Percentiles rank a stretch among this genome's conserved stretches.
Conservation (phyloP, 1,284 basidiomycete species). For the Boletus sp. region DNA sequence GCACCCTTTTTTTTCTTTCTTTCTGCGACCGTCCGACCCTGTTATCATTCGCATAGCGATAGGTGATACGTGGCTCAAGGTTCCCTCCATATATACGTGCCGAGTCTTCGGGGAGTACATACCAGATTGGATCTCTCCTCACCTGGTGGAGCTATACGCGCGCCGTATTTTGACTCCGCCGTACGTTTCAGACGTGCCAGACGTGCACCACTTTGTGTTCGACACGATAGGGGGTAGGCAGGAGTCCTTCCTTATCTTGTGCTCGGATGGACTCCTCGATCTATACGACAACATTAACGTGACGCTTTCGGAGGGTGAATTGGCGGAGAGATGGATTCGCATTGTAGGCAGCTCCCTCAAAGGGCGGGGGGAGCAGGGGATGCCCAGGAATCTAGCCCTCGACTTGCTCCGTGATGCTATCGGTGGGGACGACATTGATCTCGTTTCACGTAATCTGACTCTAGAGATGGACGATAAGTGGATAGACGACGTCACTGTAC, state of each 20-base stretch:
- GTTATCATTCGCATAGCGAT: constrained; percentile 41
- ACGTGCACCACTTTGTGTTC: constrained; percentile 44
- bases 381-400: constrained; percentile 43
- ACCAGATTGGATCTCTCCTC: constrained; percentile 45
- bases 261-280: constrained; percentile 57
- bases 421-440: constrained; percentile 49
- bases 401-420: constrained; percentile 52
- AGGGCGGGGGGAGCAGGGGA: constrained; percentile 14
- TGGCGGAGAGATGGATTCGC: constrained; percentile 42
- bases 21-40: constrained; percentile 22
- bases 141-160: constrained; percentile 39
- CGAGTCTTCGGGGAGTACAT: constrained; percentile 47
- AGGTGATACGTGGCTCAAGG: constrained; percentile 61
- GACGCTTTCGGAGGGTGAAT: constrained; percentile 33
- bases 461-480: constrained; percentile 60
- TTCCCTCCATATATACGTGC: constrained; percentile 54
- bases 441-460: constrained; percentile 55
- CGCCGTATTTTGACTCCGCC: constrained; percentile 53
- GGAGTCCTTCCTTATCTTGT: constrained; percentile 43
- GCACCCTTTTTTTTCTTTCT: not conserved
- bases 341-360: constrained; percentile 32
- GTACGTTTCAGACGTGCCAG: constrained; percentile 51
- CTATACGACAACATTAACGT: constrained; percentile 40
- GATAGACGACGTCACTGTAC: constrained; percentile 69
- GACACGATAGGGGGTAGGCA: constrained; percentile 19